Evolutionary conservation across 306 rosid genomes (phyloP).

Genomic region (Cicer yamashitae): DNA sequence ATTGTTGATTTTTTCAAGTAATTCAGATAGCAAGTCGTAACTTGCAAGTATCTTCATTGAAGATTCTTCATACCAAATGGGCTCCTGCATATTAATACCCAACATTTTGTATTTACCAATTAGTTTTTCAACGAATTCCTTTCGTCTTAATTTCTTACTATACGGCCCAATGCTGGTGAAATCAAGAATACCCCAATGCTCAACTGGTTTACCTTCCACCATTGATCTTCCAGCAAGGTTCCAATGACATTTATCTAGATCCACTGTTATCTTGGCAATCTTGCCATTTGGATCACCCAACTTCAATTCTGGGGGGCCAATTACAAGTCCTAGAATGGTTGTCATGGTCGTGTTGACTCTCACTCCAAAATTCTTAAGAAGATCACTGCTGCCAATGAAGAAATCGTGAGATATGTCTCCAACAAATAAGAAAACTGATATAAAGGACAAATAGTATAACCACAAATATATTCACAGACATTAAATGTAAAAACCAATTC

Average conservation of each 20-base stretch:
- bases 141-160: slow-evolving; percentile 33
- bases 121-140: slow-evolving; percentile 56
- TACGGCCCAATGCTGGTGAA: slow-evolving; percentile 45
- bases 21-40: slow-evolving; percentile 44
- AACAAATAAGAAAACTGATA: slow-evolving; percentile 17
- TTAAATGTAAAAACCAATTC: slow-evolving; percentile 28
- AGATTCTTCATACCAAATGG: slow-evolving; percentile 45
- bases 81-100: slow-evolving; percentile 71
- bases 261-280: slow-evolving; percentile 50
- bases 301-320: slow-evolving; percentile 73
- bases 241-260: slow-evolving; percentile 72
- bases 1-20: slow-evolving; percentile 55
- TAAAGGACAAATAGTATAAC: slow-evolving; percentile 16
- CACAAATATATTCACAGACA: not conserved
- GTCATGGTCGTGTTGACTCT: slow-evolving; percentile 64
- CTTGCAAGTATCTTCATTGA: slow-evolving; percentile 56
- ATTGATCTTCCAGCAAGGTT: slow-evolving; percentile 66
- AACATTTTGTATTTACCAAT: slow-evolving; percentile 52
- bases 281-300: slow-evolving; percentile 61
- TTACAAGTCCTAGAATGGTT: slow-evolving; percentile 62
- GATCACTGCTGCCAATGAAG: slow-evolving; percentile 59
- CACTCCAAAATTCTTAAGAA: slow-evolving; percentile 66
- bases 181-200: slow-evolving; percentile 68
- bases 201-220: slow-evolving; percentile 66
- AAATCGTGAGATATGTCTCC: slow-evolving; percentile 8